Evolutionary conservation across 164 flowering plant species (phyloP).

Genomic region (Vitis cinerea): DNA sequence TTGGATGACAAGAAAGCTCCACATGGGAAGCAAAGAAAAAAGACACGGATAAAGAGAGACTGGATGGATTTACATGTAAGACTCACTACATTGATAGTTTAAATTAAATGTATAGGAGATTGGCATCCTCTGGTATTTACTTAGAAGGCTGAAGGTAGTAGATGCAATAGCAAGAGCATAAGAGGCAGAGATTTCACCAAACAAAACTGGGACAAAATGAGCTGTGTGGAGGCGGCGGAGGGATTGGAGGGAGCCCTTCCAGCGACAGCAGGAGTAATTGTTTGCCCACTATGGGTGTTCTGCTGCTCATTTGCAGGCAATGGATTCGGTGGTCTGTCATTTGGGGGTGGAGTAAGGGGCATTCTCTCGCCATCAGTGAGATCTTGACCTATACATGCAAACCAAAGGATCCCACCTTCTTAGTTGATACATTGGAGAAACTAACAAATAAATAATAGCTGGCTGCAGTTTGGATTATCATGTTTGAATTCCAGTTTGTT

Average conservation of each 20-base stretch:
- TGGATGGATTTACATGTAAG: constrained; percentile 19
- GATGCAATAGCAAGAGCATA: constrained; percentile 14
- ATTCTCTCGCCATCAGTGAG: constrained; percentile 23
- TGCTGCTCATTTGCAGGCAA: constrained; percentile 84
- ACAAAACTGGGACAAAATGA: constrained; percentile 13
- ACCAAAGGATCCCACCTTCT: background rate
- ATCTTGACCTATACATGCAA: constrained; percentile 55
- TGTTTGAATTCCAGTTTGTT: no score
- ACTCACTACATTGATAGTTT: no score
- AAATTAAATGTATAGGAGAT: background rate
- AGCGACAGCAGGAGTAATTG: constrained; percentile 81
- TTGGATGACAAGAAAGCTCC: constrained; percentile 15
- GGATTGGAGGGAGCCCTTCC: constrained; percentile 62
- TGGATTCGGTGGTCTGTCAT: constrained; percentile 47
- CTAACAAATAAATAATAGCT: no score
- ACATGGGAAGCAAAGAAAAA: background rate
- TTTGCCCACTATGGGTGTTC: constrained; percentile 45
- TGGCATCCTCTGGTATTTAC: background rate
- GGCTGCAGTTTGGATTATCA: no score
- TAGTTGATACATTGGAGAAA: no score
- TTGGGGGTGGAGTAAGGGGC: constrained; percentile 40
- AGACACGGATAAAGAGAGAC: background rate
- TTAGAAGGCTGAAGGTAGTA: constrained; percentile 12
- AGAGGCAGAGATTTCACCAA: constrained; percentile 20
- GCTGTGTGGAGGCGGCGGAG: constrained; percentile 36